These are phyloP conservation scores for Amphibolis antarctica DNA, from an alignment of 106 monocot genomes.

Conservation along the genomic window DNA sequence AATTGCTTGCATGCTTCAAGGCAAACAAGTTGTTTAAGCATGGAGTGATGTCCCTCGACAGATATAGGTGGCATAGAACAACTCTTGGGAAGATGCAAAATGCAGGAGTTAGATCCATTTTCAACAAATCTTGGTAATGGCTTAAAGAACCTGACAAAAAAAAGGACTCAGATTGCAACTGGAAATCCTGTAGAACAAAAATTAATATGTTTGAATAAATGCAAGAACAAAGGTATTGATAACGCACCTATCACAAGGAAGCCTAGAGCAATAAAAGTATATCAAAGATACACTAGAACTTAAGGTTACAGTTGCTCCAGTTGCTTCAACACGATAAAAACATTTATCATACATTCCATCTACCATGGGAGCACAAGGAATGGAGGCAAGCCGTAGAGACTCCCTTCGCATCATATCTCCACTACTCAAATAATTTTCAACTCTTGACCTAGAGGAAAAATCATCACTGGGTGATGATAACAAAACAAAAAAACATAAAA, in stretches of 20 bases:
- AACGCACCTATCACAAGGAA: slow-evolving; percentile 49
- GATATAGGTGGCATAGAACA: slow-evolving; percentile 25
- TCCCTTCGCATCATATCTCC: slow-evolving; percentile 48
- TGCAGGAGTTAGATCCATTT: slow-evolving; percentile 21
- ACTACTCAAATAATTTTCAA: slow-evolving; percentile 34
- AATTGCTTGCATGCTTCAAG: slow-evolving; percentile 45
- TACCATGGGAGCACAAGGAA: slow-evolving; percentile 29
- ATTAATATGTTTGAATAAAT: background rate
- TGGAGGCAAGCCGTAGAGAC: slow-evolving; percentile 25
- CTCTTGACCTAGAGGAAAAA: slow-evolving; percentile 15
- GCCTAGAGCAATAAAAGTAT: slow-evolving; percentile 48
- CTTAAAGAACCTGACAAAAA: slow-evolving; percentile 36
- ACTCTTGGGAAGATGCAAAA: slow-evolving; percentile 39
- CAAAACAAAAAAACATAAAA: no score
- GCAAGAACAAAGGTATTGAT: background rate
- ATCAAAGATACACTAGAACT: slow-evolving; percentile 49
- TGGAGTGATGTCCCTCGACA: slow-evolving; percentile 18
- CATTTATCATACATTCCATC: slow-evolving; percentile 18
- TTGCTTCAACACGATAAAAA: slow-evolving; percentile 44
- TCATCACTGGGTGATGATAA: slow-evolving; percentile 31
- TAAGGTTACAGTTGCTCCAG: slow-evolving; percentile 43
- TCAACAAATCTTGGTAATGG: slow-evolving; percentile 41
- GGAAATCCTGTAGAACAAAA: background rate
- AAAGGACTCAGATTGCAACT: background rate
- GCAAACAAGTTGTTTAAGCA: slow-evolving; percentile 38